Base-by-base conservation (phyloP, 257 asterid species). In the Solanum tarapatanum region DNA sequence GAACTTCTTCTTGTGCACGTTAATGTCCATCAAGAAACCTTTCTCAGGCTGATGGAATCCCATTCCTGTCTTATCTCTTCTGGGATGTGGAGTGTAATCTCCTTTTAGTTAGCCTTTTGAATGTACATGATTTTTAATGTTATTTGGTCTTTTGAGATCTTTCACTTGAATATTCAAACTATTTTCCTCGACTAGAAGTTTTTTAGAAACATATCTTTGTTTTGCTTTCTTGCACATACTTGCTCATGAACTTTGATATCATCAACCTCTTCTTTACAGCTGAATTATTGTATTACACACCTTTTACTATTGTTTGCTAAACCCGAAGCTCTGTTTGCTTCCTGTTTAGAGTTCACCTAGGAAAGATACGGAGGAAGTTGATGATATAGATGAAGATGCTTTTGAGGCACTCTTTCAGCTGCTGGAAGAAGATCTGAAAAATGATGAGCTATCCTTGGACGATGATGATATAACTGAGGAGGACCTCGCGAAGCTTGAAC, bases 351-450 rank as follows among this genome's bases (percentile, higher is more conserved):
- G 77, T 17, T 33, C 75, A 24, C 77, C 87, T 14, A 33, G 51
- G 21, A 89, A 90, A 88, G 88, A 69, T 70, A 90, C 85, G n/a
- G 91, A 85, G 82, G 93, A 88, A 82, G 95, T 89, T 80, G 97
- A 89, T 26, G 95, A 93, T 55, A 75, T 91, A 80, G 98, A 93
- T 86, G 98, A 93, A 89, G 99, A 95, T 94, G 97, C 99, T 55
- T 93, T 97, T 75, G 99, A 97, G 90, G 98, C 98, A 30, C 98
- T 96, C 80, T 97, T 97, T 73, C 93, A 86, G 69, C 95, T 91
- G 91, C 95, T 97, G 60, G 99, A 95, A 87, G 98, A 97, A 88
- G 99, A 97, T 90, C 90, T 97, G 90, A 92, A 95, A 88, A 96
- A 94, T 43, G 99, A 97, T 84, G 97, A 87, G 3, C 43, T 90